Base-by-base conservation (phyloP, 2,329 filamentous ascomycete genomes). In the Exophiala aquamarina region DNA sequence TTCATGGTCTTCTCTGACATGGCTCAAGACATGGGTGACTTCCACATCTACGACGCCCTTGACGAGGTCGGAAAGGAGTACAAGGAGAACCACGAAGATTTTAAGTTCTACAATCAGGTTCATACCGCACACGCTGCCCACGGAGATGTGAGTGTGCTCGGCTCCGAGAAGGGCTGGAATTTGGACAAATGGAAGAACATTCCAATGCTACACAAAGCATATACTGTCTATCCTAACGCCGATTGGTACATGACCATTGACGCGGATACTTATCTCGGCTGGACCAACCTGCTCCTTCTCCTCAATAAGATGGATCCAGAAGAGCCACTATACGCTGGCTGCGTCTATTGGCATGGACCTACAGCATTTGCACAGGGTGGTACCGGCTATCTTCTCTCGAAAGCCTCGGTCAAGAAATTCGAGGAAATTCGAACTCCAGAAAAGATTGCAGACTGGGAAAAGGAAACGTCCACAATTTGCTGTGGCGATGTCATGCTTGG, bases 171-270 rank as follows among this genome's bases (percentile, higher is more conserved):
- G 1, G 66, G 60, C 7, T 82, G 78, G 79, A 69, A 66, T 14
- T 62, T 83, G 31, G 79, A 83, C 66, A 82, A 81, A 65, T 83
- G 80, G 67, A 83, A 83, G 63, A 81, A 80, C 60, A 67, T 81
- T 36, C 78, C 81, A 59, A 80, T 82, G 60, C 73, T 78, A 10
- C 73, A 79, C 62, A 77, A 79, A 63, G 63, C 75, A 1, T 81
- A 73, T 56, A 58, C 63, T 18, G 63, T 75, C 62, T 70, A 73
- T 7, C 78, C 78, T 8, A 59, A 70, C 47, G 73, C 73, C 47
- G 75, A 81, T 54, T 83, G 79, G 79, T 83, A 80, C 57, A 60
- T 83, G 11, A 82, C 79, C 52, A 55, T 55, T 32, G 53, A 55
- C 17, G 53, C 53, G 10, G 53, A 55, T 26, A 53, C 50, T 15